Evolutionary conservation across 352 stramenopile species (phyloP).

Genomic region (Globisporangium viniferum): DNA sequence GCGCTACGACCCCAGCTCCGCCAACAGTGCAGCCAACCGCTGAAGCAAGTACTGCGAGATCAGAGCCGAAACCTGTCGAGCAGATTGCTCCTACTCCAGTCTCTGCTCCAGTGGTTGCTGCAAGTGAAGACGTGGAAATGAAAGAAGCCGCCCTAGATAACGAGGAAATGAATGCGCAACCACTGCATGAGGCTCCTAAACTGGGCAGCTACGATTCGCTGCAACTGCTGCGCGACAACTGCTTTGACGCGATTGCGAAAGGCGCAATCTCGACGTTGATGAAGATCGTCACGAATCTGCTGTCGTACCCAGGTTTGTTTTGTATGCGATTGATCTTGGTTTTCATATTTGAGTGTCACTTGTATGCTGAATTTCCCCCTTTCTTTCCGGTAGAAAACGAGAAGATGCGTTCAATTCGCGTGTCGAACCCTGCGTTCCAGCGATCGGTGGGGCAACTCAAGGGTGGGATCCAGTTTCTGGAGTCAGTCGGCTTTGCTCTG

Average conservation of each 20-base stretch:
- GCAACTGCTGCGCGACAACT: constrained; percentile 67
- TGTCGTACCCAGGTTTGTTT: constrained; percentile 72
- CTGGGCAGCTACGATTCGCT: constrained; percentile 63
- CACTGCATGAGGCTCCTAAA: not conserved
- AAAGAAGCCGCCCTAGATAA: constrained; percentile 21
- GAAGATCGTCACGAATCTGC: constrained; percentile 84
- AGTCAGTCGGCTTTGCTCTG: constrained; percentile 61
- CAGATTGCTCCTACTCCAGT: not conserved
- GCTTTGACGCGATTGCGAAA: constrained; percentile 71
- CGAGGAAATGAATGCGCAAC: not conserved
- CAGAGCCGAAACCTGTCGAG: not conserved
- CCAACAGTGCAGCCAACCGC: not conserved
- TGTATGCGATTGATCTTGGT: not conserved
- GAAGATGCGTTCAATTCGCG: constrained; percentile 76
- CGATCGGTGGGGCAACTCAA: constrained; percentile 60
- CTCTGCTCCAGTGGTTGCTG: not conserved
- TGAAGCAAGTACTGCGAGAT: not conserved
- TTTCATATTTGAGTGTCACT: not conserved
- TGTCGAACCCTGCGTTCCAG: constrained; percentile 76
- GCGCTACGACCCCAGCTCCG: not conserved
- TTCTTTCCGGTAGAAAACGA: constrained; percentile 52
- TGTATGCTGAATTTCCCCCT: not conserved
- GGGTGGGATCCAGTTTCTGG: constrained; percentile 72
- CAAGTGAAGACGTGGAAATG: constrained; percentile 50
- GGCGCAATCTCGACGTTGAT: constrained; percentile 67